Evolutionary conservation across 768 basidiomycete species (phyloP).

Genomic region (Russula sp.): DNA sequence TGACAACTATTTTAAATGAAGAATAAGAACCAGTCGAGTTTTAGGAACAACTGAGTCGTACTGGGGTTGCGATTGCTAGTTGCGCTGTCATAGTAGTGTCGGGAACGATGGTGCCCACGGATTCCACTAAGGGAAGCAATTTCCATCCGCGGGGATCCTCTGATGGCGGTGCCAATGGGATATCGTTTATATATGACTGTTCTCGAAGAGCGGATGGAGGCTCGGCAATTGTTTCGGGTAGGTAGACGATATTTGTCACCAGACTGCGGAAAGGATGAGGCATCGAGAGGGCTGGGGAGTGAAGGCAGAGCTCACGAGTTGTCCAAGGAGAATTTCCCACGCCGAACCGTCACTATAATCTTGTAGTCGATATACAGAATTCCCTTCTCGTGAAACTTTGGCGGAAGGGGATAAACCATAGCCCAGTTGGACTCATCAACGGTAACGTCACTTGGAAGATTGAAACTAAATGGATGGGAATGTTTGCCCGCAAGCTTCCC

Average conservation of each 20-base stretch:
- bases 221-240: conserved; percentile 21
- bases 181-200: conserved; percentile 15
- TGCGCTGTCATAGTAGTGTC: not conserved
- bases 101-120: not conserved
- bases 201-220: conserved; percentile 19
- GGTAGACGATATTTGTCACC: conserved; percentile 16
- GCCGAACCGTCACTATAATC: conserved; percentile 13
- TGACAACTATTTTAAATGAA: conserved; percentile 5
- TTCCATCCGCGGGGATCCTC: conserved; percentile 25
- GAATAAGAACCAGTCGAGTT: not conserved
- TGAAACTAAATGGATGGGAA: conserved; percentile 45
- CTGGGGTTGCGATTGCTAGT: conserved; percentile 16
- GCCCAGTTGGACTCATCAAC: conserved; percentile 33
- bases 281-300: not conserved
- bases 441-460: conserved; percentile 40
- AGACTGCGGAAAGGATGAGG: conserved; percentile 14
- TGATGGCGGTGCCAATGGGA: conserved; percentile 1
- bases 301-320: conserved; percentile 11
- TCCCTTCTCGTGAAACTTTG: conserved; percentile 41
- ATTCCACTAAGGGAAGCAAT: conserved; percentile 13
- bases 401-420: conserved; percentile 42
- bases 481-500: conserved; percentile 41
- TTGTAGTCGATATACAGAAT: conserved; percentile 24
- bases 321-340: conserved; percentile 17
- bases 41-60: not conserved